Base-by-base conservation (phyloP, 108 stramenopile species). In the Asterionellopsis glacialis region DNA sequence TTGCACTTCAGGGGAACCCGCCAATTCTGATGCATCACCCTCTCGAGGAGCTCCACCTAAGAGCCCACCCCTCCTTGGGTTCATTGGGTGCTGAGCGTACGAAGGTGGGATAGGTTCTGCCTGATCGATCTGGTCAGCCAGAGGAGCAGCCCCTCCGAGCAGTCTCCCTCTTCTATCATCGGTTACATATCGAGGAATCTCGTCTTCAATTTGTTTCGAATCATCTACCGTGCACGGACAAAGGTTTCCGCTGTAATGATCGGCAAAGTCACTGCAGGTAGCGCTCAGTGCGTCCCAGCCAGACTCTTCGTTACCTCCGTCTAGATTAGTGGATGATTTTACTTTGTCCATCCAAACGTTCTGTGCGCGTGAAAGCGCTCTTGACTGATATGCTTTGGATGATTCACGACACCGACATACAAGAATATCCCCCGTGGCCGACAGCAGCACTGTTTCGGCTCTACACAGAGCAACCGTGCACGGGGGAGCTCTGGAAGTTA, bases 401-500 rank as follows among this genome's bases (percentile, higher is more conserved):
- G 71, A 75, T 19, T 64, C 51, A 55, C 81, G 65, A 49, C 70
- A 70, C 62, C 80, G 62, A 63, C 80, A 85, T 22, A 85, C 81
- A 11, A 85, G 62, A 28, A 89, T 84, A 66, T 89, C 88, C 25
- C 88, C 88, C 9, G 72, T 73, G 9, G 82, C 56, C 27, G 84
- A 79, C 14, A 89, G 63, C 15, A 89, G 40, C 1, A 83, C 23
- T 11, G 88, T 81, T 68, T 88, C 87, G 11, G 71, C 59, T 55
- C 67, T 55, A 9, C 76, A 83, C 60, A 76, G 55, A 13, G 80
- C 80, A 21, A 81, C 21, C 10, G 66, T 21, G 47, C 47, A 48
- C 2, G 33, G 33, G 33, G 33, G 33, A 7, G 33, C 33, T 33
- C 7, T 33, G 33, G 33, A 33, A 5, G 33, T 33, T 33, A 7